phyloP scores from a whole-genome alignment of 1,284 basidiomycete genomes.

The Anthracocystis walkeri region DNA sequence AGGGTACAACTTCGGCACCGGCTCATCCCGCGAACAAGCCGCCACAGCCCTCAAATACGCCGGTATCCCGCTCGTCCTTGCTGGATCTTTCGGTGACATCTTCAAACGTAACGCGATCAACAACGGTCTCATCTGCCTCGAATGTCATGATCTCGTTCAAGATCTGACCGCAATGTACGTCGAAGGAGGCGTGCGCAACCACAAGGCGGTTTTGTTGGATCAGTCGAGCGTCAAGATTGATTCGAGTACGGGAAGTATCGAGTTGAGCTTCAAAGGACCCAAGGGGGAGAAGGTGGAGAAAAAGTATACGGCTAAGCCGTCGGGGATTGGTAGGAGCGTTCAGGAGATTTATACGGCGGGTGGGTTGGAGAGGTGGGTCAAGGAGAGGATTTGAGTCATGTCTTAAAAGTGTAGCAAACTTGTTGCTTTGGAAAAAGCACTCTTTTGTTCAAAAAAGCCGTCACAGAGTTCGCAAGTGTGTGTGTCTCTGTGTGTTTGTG shows the following conservation, averaged over 20 bases:
- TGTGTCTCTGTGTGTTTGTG: neutral
- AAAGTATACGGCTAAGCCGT: conserved; percentile 59
- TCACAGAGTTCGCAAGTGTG: neutral
- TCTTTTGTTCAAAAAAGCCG: neutral
- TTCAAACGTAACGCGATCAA: conserved; percentile 99
- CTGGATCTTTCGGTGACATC: conserved; percentile 97
- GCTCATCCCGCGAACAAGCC: conserved; percentile 97
- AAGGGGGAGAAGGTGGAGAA: conserved; percentile 28
- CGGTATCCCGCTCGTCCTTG: conserved; percentile 90
- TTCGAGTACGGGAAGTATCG: conserved; percentile 47
- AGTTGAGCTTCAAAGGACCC: conserved; percentile 16
- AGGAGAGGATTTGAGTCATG: conserved; percentile 48
- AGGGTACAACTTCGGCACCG: conserved; percentile 99
- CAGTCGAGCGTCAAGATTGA: conserved; percentile 46
- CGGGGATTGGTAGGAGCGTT: conserved; percentile 65
- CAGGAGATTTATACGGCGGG: conserved; percentile 69
- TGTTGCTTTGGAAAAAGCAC: too few relatives aligned
- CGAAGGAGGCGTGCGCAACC: conserved; percentile 76
- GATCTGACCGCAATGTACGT: conserved; percentile 81
- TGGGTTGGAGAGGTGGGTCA: conserved; percentile 67
- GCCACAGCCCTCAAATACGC: conserved; percentile 96
- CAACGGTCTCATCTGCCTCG: conserved; percentile 95
- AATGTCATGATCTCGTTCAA: conserved; percentile 86
- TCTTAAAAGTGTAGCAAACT: neutral
- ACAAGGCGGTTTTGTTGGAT: conserved; percentile 59